Evolutionary conservation across 768 basidiomycete species (phyloP), one percentile per base, ranked within the genome.

Genomic region (Lactarius trivialis): DNA sequence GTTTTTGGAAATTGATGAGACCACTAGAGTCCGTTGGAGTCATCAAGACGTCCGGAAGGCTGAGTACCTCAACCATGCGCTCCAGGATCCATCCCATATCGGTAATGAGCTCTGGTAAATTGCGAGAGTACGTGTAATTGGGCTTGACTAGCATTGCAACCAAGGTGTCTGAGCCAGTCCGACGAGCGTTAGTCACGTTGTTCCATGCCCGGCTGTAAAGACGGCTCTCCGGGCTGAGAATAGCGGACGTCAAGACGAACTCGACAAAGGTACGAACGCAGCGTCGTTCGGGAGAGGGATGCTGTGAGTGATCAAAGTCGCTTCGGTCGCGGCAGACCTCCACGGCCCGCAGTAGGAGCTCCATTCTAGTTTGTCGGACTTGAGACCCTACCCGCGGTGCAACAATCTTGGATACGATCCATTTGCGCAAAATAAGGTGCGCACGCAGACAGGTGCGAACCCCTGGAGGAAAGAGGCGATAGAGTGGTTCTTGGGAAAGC

Each of bases 81-180:
- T 93, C 91, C 60, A 93, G 71, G 41, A 92, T 73, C 90, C 91
- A 93, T 11, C 88, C 89, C 66, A 91, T 81, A 70, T 93, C 91
- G 17, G 88, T 81, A 4, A 85, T 83, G 50, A 91, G 73, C 15
- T 61, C 57, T 7, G 80, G 75, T 34, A 84, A 81, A 33, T 76
- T 76, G 33, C 80, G 77, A 53, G 81, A 79, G 7, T 79, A 71
- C 49, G 39, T 54, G 45, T 48, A 43, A 14, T 69, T 74, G 1
- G 83, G 83, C 56, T 79, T 78, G 19, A 78, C 76, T 45, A 92
- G 73, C 48, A 92, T 72, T 1, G 82, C 75, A 1, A 73, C 66
- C 9, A 92, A 75, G 9, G 84, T 82, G 61, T 92, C 91, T 58
- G 81, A 85, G 6, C 78, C 74, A 17, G 79, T 79, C 0, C 85